phyloP scores from a whole-genome alignment of 2,329 filamentous ascomycete species.

The Colletotrichum somersetense region DNA sequence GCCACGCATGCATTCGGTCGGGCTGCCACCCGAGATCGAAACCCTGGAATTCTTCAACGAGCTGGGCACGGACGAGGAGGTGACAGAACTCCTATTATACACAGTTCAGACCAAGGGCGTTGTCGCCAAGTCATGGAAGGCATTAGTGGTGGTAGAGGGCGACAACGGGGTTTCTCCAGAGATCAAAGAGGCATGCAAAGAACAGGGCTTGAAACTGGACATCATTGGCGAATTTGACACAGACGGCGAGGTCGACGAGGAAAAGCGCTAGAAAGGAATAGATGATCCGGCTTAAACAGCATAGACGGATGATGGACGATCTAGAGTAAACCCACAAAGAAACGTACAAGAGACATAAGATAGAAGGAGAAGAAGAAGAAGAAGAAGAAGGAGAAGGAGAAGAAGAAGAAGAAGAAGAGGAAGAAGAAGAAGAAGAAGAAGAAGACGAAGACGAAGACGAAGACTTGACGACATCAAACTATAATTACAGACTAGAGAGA shows the following conservation, averaged over 20 bases:
- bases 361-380: constrained; percentile 5
- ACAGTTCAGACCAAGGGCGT: constrained; percentile 55
- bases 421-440: background rate
- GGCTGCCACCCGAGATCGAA: constrained; percentile 60
- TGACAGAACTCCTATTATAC: constrained; percentile 59
- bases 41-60: constrained; percentile 60
- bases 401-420: background rate
- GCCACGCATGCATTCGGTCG: constrained; percentile 60
- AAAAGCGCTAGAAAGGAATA: background rate
- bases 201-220: constrained; percentile 50
- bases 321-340: background rate
- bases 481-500: background rate
- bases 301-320: background rate
- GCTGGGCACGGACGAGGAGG: constrained; percentile 61
- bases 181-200: constrained; percentile 52
- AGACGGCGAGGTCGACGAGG: constrained; percentile 15
- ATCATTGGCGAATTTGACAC: constrained; percentile 49
- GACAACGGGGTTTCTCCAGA: constrained; percentile 52
- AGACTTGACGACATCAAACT: background rate
- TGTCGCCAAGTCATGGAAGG: constrained; percentile 53
- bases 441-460: background rate
- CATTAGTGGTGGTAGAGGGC: constrained; percentile 54
- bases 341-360: background rate
- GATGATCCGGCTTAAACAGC: background rate
- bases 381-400: background rate